Conservation (phyloP, 805 yeast species). For the Tetrapisispora pingtungensis region DNA sequence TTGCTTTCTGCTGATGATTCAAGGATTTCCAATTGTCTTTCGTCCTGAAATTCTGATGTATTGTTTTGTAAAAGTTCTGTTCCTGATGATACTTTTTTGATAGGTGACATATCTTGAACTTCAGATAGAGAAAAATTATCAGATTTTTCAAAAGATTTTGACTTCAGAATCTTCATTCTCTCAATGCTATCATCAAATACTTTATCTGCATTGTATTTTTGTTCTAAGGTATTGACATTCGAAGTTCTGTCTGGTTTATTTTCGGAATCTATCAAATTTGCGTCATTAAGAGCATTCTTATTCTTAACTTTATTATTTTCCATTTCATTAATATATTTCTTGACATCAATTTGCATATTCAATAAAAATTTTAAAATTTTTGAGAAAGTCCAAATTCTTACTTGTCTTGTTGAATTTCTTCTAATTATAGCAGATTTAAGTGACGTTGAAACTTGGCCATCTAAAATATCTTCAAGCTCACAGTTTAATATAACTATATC, state of each 20-base stretch:
- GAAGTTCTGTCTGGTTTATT: too few relatives aligned
- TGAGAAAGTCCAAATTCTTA: not conserved
- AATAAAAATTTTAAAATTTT: not conserved
- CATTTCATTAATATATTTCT: not conserved
- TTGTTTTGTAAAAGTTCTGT: too few relatives aligned
- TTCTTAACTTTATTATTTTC: too few relatives aligned
- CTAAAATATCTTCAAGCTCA: conserved; percentile 1
- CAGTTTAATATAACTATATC: conserved; percentile 7
- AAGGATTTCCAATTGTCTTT: too few relatives aligned
- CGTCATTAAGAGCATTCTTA: too few relatives aligned
- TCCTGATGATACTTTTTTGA: not conserved
- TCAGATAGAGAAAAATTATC: too few relatives aligned
- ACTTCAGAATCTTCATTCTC: not conserved
- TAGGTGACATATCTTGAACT: too few relatives aligned
- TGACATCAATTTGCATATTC: not conserved
- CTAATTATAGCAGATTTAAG: not conserved
- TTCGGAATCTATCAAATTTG: too few relatives aligned
- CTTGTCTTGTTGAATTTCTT: not conserved
- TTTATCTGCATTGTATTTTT: too few relatives aligned
- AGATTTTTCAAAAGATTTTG: too few relatives aligned
- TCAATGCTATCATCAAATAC: not conserved
- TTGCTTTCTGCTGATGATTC: not conserved
- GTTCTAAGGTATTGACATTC: too few relatives aligned
- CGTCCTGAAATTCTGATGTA: too few relatives aligned
- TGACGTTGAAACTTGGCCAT: not conserved